Conservation (phyloP, 768 basidiomycete genomes). For the Podaxis sp. region DNA sequence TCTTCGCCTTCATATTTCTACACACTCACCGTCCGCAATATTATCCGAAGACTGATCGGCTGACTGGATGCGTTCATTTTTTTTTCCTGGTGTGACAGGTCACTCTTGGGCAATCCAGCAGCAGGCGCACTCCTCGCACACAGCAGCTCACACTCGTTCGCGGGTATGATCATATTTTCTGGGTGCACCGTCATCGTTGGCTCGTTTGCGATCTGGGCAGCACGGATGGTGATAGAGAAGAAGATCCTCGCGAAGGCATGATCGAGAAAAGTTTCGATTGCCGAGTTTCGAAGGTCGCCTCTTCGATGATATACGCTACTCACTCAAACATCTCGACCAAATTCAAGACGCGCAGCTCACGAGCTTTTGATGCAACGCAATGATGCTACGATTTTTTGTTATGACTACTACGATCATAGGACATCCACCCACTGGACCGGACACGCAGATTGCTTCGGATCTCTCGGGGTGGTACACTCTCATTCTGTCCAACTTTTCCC, state of each 20-base stretch:
- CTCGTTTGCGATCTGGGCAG: constrained; percentile 53
- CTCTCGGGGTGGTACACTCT: too few relatives aligned
- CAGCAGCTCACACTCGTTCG: constrained; percentile 41
- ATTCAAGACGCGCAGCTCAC: too few relatives aligned
- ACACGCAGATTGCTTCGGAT: too few relatives aligned
- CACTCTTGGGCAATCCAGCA: constrained; percentile 62
- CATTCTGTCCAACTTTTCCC: too few relatives aligned
- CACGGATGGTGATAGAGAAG: constrained; percentile 46
- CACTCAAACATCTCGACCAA: too few relatives aligned
- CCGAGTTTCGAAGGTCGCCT: too few relatives aligned
- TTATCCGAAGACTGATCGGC: background rate
- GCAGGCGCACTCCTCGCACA: constrained; percentile 56
- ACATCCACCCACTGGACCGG: too few relatives aligned
- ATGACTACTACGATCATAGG: too few relatives aligned
- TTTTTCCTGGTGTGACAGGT: constrained; percentile 35
- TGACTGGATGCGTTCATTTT: constrained; percentile 3
- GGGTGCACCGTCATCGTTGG: constrained; percentile 60
- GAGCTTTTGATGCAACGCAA: too few relatives aligned
- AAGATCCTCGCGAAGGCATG: constrained; percentile 32
- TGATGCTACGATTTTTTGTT: too few relatives aligned
- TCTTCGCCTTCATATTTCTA: background rate
- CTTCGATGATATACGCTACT: too few relatives aligned
- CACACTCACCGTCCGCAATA: background rate
- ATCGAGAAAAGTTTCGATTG: background rate
- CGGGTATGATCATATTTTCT: constrained; percentile 57